Percentiles rank a stretch among this genome's conserved stretches.
These are phyloP conservation scores for Kuraishia piskuri DNA, from an alignment of 805 yeast species.

Conservation along the genomic window DNA sequence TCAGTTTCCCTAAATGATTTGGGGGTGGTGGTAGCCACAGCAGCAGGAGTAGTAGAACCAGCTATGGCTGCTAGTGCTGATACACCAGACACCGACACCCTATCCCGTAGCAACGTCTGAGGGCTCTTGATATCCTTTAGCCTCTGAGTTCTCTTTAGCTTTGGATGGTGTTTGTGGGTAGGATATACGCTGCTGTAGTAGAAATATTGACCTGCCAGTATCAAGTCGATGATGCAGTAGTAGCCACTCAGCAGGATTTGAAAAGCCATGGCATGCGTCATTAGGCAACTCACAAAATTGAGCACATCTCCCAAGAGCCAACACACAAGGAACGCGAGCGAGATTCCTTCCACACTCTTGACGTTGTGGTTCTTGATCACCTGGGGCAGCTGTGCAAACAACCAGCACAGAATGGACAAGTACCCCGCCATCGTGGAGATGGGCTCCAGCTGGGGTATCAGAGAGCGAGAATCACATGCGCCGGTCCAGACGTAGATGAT, in stretches of 20 bases:
- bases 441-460: not conserved
- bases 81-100: not conserved
- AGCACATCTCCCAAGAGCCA: conserved; percentile 63
- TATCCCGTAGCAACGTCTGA: conserved; percentile 12
- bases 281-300: conserved; percentile 39
- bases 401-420: conserved; percentile 50
- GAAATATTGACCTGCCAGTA: conserved; percentile 37
- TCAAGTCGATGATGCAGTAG: conserved; percentile 38
- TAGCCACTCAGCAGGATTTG: conserved; percentile 37
- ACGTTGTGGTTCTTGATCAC: conserved; percentile 47
- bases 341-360: conserved; percentile 61
- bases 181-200: conserved; percentile 26
- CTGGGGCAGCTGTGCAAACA: conserved; percentile 71
- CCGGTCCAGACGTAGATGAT: conserved; percentile 6
- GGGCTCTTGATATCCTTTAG: conserved; percentile 15
- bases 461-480: conserved; percentile 1
- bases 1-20: conserved; percentile 4
- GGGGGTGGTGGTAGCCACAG: not conserved
- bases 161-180: too few species aligned
- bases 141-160: conserved; percentile 5
- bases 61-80: not conserved
- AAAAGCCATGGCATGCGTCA: conserved; percentile 39
- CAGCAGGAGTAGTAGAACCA: not conserved
- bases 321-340: conserved; percentile 46
- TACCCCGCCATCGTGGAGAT: conserved; percentile 15